Evolutionary conservation across 1,284 basidiomycete genomes (phyloP).

Genomic region (Omphalotus olearius): DNA sequence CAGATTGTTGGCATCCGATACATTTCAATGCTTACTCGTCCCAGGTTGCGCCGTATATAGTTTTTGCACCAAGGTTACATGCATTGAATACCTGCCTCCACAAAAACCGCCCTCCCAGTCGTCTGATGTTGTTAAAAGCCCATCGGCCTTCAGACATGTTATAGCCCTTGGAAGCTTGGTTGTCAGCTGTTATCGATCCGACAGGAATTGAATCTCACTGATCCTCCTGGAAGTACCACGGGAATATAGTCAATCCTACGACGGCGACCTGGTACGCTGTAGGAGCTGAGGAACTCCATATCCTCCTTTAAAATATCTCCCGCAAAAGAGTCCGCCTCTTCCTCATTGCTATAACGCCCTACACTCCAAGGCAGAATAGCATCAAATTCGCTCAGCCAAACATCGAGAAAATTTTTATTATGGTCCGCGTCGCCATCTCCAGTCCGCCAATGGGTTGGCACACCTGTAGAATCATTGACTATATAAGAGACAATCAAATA

Average conservation of each 20-base stretch:
- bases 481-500: background rate
- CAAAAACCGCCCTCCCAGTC: slow-evolving; percentile 65
- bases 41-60: slow-evolving; percentile 77
- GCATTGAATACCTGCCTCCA: slow-evolving; percentile 72
- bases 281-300: slow-evolving; percentile 47
- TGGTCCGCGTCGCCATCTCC: slow-evolving; percentile 61
- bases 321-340: slow-evolving; percentile 54
- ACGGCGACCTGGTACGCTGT: slow-evolving; percentile 39
- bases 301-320: slow-evolving; percentile 58
- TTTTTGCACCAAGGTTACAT: slow-evolving; percentile 52
- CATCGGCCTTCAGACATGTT: slow-evolving; percentile 65
- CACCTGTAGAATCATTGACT: slow-evolving; percentile 7
- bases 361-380: slow-evolving; percentile 75
- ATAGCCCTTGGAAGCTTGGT: slow-evolving; percentile 41
- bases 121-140: slow-evolving; percentile 59
- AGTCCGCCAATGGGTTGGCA: slow-evolving; percentile 67
- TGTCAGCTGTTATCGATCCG: slow-evolving; percentile 2
- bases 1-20: background rate
- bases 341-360: slow-evolving; percentile 54
- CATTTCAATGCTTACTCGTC: slow-evolving; percentile 55
- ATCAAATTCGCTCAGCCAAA: slow-evolving; percentile 70
- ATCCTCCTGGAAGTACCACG: slow-evolving; percentile 69
- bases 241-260: slow-evolving; percentile 66
- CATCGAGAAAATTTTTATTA: slow-evolving; percentile 53
- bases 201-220: slow-evolving; percentile 41